Conservation (phyloP, 768 basidiomycete genomes). For the Dioszegia crocea region DNA sequence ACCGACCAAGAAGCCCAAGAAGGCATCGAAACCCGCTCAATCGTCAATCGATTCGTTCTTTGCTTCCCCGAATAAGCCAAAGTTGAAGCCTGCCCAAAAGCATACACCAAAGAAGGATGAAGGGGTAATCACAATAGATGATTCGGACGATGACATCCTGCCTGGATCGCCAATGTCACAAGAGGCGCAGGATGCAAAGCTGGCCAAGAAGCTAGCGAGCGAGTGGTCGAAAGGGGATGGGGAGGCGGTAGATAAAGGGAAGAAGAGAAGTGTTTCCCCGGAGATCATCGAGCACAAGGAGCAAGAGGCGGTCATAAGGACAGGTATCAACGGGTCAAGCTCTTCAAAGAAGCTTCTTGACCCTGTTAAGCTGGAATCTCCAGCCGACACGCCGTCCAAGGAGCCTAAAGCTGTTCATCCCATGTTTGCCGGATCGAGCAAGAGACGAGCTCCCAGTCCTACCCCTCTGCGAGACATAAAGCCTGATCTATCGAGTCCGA, state of each 20-base stretch:
- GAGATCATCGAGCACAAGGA: conserved; percentile 17
- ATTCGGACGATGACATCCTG: conserved; percentile 16
- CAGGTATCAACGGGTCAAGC: conserved; percentile 32
- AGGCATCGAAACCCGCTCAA: conserved; percentile 7
- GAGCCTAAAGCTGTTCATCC: conserved; percentile 13
- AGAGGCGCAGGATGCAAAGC: conserved; percentile 15
- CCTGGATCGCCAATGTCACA: neutral
- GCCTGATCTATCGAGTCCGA: neutral
- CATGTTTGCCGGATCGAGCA: conserved; percentile 14
- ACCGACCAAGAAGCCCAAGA: conserved; percentile 10
- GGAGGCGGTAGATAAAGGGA: conserved; percentile 55
- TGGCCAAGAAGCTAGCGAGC: conserved; percentile 21
- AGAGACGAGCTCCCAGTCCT: neutral
- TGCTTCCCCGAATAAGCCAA: conserved; percentile 15
- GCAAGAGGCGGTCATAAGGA: conserved; percentile 20
- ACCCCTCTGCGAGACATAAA: conserved; percentile 12
- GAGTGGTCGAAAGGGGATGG: conserved; percentile 27
- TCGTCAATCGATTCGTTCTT: conserved; percentile 25
- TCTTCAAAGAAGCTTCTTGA: conserved; percentile 22
- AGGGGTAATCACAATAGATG: conserved; percentile 16
- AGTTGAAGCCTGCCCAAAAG: neutral
- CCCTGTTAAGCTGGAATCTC: conserved; percentile 10
- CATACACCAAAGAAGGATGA: neutral
- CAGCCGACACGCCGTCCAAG: neutral
- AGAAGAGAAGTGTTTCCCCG: neutral